These are phyloP conservation scores for Stemphylium lycopersici DNA, from an alignment of 2,329 filamentous ascomycete species.

Conservation along the genomic window DNA sequence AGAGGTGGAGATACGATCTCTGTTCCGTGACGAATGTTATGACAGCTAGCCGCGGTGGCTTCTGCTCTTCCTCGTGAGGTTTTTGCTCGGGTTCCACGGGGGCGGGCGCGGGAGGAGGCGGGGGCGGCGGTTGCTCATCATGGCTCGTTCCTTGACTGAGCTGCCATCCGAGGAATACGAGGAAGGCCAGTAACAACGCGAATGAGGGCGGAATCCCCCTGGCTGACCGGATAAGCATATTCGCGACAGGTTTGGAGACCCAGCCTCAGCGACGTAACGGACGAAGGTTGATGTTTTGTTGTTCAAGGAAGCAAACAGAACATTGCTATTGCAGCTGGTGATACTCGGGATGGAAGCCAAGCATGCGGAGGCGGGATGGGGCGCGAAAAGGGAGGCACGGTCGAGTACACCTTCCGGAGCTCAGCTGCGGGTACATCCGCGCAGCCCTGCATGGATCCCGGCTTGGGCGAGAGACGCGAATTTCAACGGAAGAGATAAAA, in stretches of 20 bases:
- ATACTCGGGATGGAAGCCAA: conserved; percentile 24
- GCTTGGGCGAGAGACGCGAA: background rate
- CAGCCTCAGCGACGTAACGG: background rate
- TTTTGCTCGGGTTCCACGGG: conserved; percentile 3
- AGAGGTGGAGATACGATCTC: conserved; percentile 45
- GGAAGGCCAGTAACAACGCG: conserved; percentile 35
- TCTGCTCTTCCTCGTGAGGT: conserved; percentile 14
- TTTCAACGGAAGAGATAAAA: background rate
- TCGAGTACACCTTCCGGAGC: conserved; percentile 12
- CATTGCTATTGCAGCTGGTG: conserved; percentile 20
- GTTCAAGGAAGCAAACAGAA: conserved; percentile 3
- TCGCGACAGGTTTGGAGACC: background rate
- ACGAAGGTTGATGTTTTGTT: conserved; percentile 2
- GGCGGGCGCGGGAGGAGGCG: conserved; percentile 5
- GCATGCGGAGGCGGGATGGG: conserved; percentile 24
- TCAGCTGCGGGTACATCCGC: background rate
- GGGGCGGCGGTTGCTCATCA: conserved; percentile 18
- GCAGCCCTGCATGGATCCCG: background rate
- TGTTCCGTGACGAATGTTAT: conserved; percentile 48
- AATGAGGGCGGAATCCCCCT: conserved; percentile 29
- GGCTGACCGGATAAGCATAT: conserved; percentile 38
- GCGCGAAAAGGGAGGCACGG: conserved; percentile 13
- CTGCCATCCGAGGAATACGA: conserved; percentile 41
- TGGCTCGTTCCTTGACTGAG: conserved; percentile 31
- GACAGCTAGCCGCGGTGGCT: conserved; percentile 38